phyloP scores from a whole-genome alignment of 169 alveolate genomes.

The Plasmodium cynomolgi region DNA sequence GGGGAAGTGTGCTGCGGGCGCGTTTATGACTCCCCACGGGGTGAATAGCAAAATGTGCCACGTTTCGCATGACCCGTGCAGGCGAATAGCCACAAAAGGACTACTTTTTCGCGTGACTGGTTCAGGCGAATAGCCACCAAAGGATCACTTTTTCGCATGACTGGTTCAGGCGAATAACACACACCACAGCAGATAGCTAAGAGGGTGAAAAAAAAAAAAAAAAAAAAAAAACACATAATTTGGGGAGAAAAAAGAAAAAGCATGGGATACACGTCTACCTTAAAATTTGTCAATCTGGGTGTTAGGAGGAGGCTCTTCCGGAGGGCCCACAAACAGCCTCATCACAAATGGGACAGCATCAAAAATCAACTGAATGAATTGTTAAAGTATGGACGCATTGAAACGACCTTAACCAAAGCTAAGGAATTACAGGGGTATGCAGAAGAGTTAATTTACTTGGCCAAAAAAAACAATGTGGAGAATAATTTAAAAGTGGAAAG shows the following conservation, averaged over 20 bases:
- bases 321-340: constrained; percentile 87
- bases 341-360: constrained; percentile 88
- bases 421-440: constrained; percentile 91
- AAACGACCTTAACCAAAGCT: constrained; percentile 87
- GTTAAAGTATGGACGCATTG: constrained; percentile 86
- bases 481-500: constrained; percentile 87
- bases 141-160: neutral
- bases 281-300: constrained; percentile 86
- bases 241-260: neutral
- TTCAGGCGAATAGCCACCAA: neutral
- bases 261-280: constrained; percentile 88
- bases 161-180: constrained; percentile 9
- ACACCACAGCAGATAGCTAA: neutral
- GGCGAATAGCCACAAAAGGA: neutral
- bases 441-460: constrained; percentile 88
- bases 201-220: neutral
- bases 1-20: neutral
- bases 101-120: neutral
- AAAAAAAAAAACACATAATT: neutral
- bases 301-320: constrained; percentile 84
- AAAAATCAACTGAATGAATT: constrained; percentile 87
- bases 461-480: constrained; percentile 83
- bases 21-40: neutral
- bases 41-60: neutral
- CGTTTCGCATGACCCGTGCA: neutral